These are phyloP conservation scores for Botryobasidium botryosum DNA, from an alignment of 768 basidiomycete species.

Conservation along the genomic window DNA sequence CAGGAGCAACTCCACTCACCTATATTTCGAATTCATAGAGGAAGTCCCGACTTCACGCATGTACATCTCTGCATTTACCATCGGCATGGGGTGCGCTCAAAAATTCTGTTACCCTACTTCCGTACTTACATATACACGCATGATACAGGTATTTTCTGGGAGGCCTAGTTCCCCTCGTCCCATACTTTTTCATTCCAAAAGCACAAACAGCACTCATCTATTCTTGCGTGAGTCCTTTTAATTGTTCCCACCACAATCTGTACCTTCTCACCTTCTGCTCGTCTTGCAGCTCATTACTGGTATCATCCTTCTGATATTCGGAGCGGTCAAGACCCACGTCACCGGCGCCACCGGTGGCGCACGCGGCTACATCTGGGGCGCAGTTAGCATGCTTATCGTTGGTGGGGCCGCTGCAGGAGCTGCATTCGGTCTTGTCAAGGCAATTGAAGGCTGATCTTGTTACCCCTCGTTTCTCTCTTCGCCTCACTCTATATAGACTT, in stretches of 20 bases:
- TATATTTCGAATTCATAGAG: slow-evolving; percentile 30
- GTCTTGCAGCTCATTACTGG: slow-evolving; percentile 45
- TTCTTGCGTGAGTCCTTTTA: slow-evolving; percentile 18
- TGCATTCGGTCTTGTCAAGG: slow-evolving; percentile 40
- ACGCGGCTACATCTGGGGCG: slow-evolving; percentile 71
- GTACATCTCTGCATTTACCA: slow-evolving; percentile 85
- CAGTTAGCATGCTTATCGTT: slow-evolving; percentile 70
- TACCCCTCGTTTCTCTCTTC: not conserved
- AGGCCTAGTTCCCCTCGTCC: slow-evolving; percentile 80
- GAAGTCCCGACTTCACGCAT: slow-evolving; percentile 73
- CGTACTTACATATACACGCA: not conserved
- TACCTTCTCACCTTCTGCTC: slow-evolving; percentile 4
- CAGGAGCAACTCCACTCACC: not conserved
- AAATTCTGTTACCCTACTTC: not conserved
- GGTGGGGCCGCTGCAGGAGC: slow-evolving; percentile 81
- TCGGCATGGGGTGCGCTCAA: slow-evolving; percentile 49
- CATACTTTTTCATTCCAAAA: slow-evolving; percentile 72
- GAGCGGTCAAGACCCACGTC: slow-evolving; percentile 73
- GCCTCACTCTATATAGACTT: not conserved
- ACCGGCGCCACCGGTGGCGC: slow-evolving; percentile 60
- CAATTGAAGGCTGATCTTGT: slow-evolving; percentile 25
- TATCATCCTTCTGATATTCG: slow-evolving; percentile 73
- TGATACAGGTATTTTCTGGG: slow-evolving; percentile 58
- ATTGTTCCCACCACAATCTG: not conserved
- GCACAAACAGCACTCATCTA: slow-evolving; percentile 35